phyloP scores from a whole-genome alignment of 2,329 filamentous ascomycete genomes.

The Botrytis deweyae region DNA sequence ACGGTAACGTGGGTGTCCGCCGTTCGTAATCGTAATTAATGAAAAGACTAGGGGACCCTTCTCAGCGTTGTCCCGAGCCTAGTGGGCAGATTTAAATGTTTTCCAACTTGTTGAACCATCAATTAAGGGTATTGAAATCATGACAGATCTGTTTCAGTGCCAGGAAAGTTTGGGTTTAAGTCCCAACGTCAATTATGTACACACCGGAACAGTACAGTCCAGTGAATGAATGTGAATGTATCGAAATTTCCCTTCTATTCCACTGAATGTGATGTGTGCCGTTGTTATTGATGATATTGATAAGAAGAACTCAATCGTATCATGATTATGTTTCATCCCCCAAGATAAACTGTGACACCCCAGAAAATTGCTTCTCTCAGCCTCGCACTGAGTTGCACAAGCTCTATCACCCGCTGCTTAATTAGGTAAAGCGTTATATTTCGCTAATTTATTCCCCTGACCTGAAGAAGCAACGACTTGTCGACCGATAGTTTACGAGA shows the following conservation, averaged over 20 bases:
- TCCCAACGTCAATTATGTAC: background rate
- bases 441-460: conserved; percentile 35
- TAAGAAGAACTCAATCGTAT: background rate
- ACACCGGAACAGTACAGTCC: background rate
- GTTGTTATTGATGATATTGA: background rate
- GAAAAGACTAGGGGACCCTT: background rate
- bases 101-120: background rate
- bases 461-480: conserved; percentile 33
- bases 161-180: background rate
- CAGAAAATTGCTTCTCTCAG: conserved; percentile 19
- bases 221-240: background rate
- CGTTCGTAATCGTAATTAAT: background rate
- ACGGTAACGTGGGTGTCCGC: background rate
- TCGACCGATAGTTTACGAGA: conserved; percentile 28
- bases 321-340: background rate
- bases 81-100: background rate
- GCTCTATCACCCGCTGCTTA: conserved; percentile 12
- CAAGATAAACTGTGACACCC: conserved; percentile 3
- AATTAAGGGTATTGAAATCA: background rate
- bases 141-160: background rate
- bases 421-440: conserved; percentile 22
- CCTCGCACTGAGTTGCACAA: conserved; percentile 16
- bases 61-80: background rate
- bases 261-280: background rate
- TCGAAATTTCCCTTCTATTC: no score